A percentile compares a stretch with the other conserved stretches of the same genome.
Conservation (phyloP, 805 yeast genomes). For the Kazachstania viticola region DNA sequence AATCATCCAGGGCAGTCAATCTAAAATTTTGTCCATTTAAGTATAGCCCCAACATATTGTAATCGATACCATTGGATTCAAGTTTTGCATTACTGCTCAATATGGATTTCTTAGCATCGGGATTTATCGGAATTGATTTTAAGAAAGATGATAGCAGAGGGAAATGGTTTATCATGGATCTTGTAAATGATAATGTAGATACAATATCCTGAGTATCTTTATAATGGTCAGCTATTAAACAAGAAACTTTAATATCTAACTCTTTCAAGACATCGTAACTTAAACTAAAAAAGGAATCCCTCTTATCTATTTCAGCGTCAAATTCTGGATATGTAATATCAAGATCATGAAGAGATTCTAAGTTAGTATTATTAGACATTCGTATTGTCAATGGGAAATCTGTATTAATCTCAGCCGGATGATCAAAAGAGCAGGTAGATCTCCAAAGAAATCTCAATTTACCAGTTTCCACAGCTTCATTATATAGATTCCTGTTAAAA, state of each 20-base stretch:
- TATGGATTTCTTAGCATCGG: slow-evolving; percentile 4
- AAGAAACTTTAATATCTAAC: slow-evolving; percentile 60
- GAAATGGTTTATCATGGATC: slow-evolving; percentile 31
- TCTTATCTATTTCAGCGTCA: slow-evolving; percentile 42
- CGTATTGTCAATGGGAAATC: slow-evolving; percentile 22
- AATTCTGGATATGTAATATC: slow-evolving; percentile 4
- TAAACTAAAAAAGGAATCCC: slow-evolving; percentile 12
- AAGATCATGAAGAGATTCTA: slow-evolving; percentile 24
- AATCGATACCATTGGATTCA: slow-evolving; percentile 19
- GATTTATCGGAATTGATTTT: slow-evolving; percentile 3
- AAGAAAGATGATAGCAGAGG: slow-evolving; percentile 23
- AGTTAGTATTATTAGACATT: slow-evolving; percentile 22
- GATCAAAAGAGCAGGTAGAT: slow-evolving; percentile 32
- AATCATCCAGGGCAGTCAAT: slow-evolving; percentile 13
- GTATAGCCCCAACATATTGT: slow-evolving; percentile 22
- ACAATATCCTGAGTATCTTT: slow-evolving; percentile 24
- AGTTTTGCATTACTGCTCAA: slow-evolving; percentile 8
- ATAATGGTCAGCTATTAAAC: slow-evolving; percentile 35
- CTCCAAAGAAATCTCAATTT: slow-evolving; percentile 70
- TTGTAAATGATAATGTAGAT: slow-evolving; percentile 25
- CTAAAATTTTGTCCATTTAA: slow-evolving; percentile 24
- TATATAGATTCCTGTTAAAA: slow-evolving; percentile 47
- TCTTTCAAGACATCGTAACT: slow-evolving; percentile 17
- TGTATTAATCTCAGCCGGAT: slow-evolving; percentile 2
- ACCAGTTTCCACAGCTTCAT: slow-evolving; percentile 44